These are phyloP conservation scores for Lentinula guzmanii DNA, from an alignment of 768 basidiomycete species.

Conservation along the genomic window DNA sequence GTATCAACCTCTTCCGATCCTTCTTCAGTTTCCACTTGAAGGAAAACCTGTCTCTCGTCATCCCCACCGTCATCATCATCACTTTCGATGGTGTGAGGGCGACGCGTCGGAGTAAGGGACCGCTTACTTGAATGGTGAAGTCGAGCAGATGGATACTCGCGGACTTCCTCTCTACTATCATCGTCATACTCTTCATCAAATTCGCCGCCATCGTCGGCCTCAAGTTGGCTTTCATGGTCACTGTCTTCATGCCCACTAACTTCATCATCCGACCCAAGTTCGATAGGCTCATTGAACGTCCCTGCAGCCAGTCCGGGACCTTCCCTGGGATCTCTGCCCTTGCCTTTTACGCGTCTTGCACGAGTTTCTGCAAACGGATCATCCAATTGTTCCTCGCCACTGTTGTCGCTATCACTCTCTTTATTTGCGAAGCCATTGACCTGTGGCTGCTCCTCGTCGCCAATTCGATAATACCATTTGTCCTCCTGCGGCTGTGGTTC, in stretches of 20 bases:
- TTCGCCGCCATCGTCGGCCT: constrained; percentile 7
- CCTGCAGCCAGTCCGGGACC: constrained; percentile 45
- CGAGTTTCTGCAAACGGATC: constrained; percentile 53
- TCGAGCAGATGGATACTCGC: constrained; percentile 13
- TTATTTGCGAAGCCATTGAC: constrained; percentile 8
- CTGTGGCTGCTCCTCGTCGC: neutral
- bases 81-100: constrained; percentile 14
- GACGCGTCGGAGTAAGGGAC: neutral
- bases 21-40: neutral
- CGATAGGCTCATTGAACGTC: constrained; percentile 38
- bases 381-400: constrained; percentile 27
- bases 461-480: constrained; percentile 1
- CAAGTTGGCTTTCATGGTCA: constrained; percentile 8
- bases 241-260: constrained; percentile 5
- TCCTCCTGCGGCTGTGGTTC: constrained; percentile 12
- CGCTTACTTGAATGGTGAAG: neutral
- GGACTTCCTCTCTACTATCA: constrained; percentile 1
- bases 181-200: constrained; percentile 9
- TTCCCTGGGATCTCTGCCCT: constrained; percentile 56
- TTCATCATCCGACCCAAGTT: constrained; percentile 24
- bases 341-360: constrained; percentile 50
- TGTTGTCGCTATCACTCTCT: constrained; percentile 21
- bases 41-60: neutral
- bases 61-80: constrained; percentile 9
- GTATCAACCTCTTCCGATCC: neutral